Evolutionary conservation across 306 rosid genomes (phyloP).

Genomic region (Lathyrus tuberosus): DNA sequence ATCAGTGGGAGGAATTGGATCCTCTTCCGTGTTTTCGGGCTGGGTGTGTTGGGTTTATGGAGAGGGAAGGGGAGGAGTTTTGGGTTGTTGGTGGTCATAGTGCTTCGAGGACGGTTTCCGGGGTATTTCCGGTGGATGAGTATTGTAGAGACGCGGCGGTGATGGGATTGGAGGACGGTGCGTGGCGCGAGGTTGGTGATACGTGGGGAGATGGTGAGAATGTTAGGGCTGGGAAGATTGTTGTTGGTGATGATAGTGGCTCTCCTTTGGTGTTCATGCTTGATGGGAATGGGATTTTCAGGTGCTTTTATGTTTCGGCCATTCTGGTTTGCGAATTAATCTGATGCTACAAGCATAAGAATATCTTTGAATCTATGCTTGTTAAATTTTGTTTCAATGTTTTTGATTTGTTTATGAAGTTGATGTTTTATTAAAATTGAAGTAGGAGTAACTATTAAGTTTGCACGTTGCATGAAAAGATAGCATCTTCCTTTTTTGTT

Average conservation of each 20-base stretch:
- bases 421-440: neutral
- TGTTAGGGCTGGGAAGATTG: conserved; percentile 68
- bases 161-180: conserved; percentile 60
- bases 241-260: conserved; percentile 51
- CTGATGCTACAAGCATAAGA: neutral
- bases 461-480: conserved; percentile 12
- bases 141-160: conserved; percentile 66
- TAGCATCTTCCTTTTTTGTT: neutral
- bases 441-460: conserved; percentile 5
- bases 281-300: conserved; percentile 66
- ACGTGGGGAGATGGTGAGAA: conserved; percentile 72
- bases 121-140: conserved; percentile 86
- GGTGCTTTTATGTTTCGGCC: conserved; percentile 42
- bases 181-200: conserved; percentile 76
- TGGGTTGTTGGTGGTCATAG: conserved; percentile 96
- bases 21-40: conserved; percentile 73
- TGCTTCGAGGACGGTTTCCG: conserved; percentile 69
- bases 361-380: neutral
- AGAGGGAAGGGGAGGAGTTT: conserved; percentile 58
- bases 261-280: conserved; percentile 75
- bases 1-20: conserved; percentile 75
- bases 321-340: neutral
- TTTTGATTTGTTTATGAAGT: conserved; percentile 1
- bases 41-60: conserved; percentile 82
- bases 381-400: conserved; percentile 4